Percentiles rank a stretch among this genome's conserved stretches.
phyloP scores from a whole-genome alignment of 495 filamentous ascomycete species.

The Daldinia bambusicola region DNA sequence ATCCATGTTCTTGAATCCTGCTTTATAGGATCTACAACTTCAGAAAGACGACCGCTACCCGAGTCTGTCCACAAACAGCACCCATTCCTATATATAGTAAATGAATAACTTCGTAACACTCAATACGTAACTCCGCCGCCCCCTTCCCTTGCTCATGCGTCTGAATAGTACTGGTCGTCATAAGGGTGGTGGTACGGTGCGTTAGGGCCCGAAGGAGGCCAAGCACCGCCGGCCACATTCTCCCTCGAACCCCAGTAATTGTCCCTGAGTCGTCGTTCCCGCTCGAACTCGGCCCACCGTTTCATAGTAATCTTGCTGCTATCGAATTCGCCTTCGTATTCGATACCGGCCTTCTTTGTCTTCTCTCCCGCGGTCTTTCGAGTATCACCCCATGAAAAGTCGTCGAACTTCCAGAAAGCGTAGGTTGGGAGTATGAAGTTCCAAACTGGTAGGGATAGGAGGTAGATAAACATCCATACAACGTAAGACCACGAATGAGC shows the following conservation, averaged over 20 bases:
- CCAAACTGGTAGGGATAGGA: conserved; percentile 94
- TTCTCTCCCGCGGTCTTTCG: conserved; percentile 94
- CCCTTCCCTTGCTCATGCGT: conserved; percentile 50
- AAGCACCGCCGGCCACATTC: conserved; percentile 53
- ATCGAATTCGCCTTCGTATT: conserved; percentile 95
- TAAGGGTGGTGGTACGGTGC: conserved; percentile 55
- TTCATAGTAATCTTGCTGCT: conserved; percentile 99
- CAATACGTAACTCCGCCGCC: conserved; percentile 3
- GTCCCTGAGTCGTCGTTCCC: conserved; percentile 55
- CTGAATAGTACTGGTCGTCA: conserved; percentile 62
- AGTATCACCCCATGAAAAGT: conserved; percentile 99
- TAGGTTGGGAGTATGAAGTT: conserved; percentile 96
- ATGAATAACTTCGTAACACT: conserved; percentile 26
- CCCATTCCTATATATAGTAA: conserved; percentile 28
- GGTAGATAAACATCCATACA: conserved; percentile 96
- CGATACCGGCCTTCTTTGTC: conserved; percentile 78
- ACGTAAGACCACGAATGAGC: conserved; percentile 96
- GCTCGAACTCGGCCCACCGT: conserved; percentile 95
- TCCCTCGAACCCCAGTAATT: conserved; percentile 62
- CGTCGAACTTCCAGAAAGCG: conserved; percentile 99
- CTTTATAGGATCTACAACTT: conserved; percentile 23
- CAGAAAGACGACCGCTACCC: conserved; percentile 6
- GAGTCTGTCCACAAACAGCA: conserved; percentile 13
- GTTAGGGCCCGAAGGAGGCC: conserved; percentile 37
- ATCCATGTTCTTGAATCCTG: conserved; percentile 30